Evolutionary conservation across 2,329 filamentous ascomycete species (phyloP), one percentile per base, ranked within the genome.

Genomic region (Didymella segeticola): DNA sequence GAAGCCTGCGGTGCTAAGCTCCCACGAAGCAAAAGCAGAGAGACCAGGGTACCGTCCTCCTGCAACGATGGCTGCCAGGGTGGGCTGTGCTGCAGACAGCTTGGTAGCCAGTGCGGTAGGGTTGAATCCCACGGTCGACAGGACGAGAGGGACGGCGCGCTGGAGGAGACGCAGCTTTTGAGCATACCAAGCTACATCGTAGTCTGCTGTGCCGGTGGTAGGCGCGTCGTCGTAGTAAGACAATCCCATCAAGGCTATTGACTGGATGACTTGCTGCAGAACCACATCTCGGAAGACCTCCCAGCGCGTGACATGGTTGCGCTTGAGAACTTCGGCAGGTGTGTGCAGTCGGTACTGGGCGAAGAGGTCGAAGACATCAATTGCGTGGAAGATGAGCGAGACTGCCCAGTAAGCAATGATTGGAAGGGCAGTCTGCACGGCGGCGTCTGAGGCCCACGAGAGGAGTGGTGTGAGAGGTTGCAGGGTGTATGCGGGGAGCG

Each of bases 341-440:
- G 95, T 98, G 78, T 99, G 95, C 34, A 99, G 82, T 59, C 95
- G 89, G 78, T 98, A 97, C 68, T 96, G 86, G 15, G 93, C 88
- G 74, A 93, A 96, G 30, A 93, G 79, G 74, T 97, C 91, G 77
- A 88, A 87, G 53, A 87, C 80, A 77, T 99, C 95, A 69, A 98
- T 87, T 64, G 87, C 71, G 80, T 98, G 93, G 79, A 96, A 99
- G 72, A 93, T 78, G 73, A 90, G 77, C 17, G 93, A 98, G 26
- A 96, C 78, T 19, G 79, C 77, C 95, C 95, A 99, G 82, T 99
- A 99, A 53, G 89, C 89, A 66, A 91, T 73, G 56, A 97, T 83
- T 25, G 93, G 93, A 12, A 89, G 79, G 39, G 93, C 75, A 54
- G 96, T 81, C 38, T 89, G 86, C 23, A 96, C 79, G 75, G 89